Conservation (phyloP, 208 protist genomes). For the Crithidia sp. region DNA sequence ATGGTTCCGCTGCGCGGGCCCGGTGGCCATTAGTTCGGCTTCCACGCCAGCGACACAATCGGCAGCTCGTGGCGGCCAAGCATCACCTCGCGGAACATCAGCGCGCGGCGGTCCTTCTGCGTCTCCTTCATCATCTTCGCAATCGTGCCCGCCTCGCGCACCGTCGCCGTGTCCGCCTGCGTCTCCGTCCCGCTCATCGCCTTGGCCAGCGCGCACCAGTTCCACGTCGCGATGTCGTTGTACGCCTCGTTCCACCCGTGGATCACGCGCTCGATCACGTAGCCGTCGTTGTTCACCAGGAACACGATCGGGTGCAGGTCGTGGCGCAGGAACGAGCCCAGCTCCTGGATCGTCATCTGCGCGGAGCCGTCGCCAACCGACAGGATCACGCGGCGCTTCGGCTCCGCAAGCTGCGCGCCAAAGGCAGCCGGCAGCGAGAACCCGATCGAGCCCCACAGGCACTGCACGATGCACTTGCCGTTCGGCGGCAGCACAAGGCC, state of each 20-base stretch:
- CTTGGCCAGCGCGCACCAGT: slow-evolving; percentile 43
- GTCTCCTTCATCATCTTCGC: slow-evolving; percentile 19
- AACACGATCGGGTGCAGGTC: slow-evolving; percentile 41
- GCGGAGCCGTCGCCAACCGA: slow-evolving; percentile 43
- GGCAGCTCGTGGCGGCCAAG: slow-evolving; percentile 49
- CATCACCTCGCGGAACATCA: slow-evolving; percentile 45
- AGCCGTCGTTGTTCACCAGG: slow-evolving; percentile 61
- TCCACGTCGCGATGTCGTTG: slow-evolving; percentile 54
- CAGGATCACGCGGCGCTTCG: slow-evolving; percentile 45
- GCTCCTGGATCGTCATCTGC: slow-evolving; percentile 54
- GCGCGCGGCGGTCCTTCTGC: slow-evolving; percentile 1
- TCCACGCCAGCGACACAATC: slow-evolving; percentile 24
- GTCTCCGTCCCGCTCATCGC: background rate
- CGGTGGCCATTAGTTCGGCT: too few species aligned
- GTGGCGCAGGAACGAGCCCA: slow-evolving; percentile 46
- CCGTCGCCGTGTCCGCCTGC: too few species aligned
- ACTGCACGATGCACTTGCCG: slow-evolving; percentile 28
- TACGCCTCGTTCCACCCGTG: slow-evolving; percentile 55
- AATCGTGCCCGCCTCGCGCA: too few species aligned
- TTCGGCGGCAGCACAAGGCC: slow-evolving; percentile 39
- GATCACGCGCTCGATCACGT: slow-evolving; percentile 53
- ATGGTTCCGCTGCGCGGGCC: too few species aligned
- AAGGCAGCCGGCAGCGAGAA: slow-evolving; percentile 48
- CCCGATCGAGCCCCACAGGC: slow-evolving; percentile 54
- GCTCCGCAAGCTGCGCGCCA: slow-evolving; percentile 45